A percentile compares a stretch with the other conserved stretches of the same genome.
phyloP scores from a whole-genome alignment of 208 protist genomes.

The Trypanosoma avium region DNA sequence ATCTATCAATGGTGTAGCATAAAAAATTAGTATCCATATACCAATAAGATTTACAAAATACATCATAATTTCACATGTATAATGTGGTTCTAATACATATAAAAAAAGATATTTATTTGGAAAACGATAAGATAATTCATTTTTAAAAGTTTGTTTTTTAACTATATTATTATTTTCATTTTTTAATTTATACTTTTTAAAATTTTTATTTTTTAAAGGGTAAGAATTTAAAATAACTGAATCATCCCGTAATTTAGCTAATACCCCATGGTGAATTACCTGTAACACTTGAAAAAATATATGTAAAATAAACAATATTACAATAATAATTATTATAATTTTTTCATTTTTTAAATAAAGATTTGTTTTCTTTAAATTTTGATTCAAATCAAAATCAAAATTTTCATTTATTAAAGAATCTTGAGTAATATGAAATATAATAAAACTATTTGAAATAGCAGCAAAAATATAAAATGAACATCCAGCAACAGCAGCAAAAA shows the following conservation, averaged over 20 bases:
- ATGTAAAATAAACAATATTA: constrained; percentile 29
- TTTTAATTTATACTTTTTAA: background rate
- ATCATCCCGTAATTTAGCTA: constrained; percentile 33
- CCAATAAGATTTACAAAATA: constrained; percentile 44
- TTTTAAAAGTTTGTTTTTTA: background rate
- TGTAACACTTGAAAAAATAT: constrained; percentile 54
- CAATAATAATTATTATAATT: background rate
- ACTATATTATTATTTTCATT: background rate
- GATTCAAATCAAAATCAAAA: too few relatives aligned
- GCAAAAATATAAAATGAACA: constrained; percentile 76
- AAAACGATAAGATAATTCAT: constrained; percentile 39
- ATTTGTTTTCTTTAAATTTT: too few relatives aligned
- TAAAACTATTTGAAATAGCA: constrained; percentile 36
- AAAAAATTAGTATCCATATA: constrained; percentile 16
- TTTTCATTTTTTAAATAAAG: too few relatives aligned
- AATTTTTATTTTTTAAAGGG: background rate
- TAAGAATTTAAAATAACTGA: background rate
- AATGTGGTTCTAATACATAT: constrained; percentile 75
- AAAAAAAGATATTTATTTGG: constrained; percentile 32
- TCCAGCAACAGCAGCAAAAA: constrained; percentile 72
- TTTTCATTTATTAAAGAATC: too few relatives aligned
- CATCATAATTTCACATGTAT: constrained; percentile 72
- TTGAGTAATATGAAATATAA: constrained; percentile 1
- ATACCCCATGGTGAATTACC: constrained; percentile 49
- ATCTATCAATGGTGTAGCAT: background rate